Conservation (phyloP, 164 flowering plant genomes). For the Magnolia changhungtana region DNA sequence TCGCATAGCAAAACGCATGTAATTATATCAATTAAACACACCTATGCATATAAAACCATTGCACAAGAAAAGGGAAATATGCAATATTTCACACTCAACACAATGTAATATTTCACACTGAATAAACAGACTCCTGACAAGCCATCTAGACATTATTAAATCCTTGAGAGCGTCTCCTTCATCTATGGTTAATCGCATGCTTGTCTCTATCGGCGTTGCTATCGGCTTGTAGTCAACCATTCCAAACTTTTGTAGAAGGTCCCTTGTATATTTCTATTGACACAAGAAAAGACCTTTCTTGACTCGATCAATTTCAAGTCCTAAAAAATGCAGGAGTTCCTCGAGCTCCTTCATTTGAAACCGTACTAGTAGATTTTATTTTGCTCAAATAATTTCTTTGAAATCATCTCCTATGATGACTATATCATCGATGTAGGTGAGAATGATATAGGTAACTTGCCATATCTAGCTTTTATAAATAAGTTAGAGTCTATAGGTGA, state of each 20-base stretch:
- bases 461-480: not conserved
- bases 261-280: conserved; percentile 3
- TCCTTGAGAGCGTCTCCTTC: not conserved
- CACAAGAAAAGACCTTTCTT: not conserved
- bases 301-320: not conserved
- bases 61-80: no score
- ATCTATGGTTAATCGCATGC: not conserved
- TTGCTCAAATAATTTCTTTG: no score
- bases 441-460: not conserved
- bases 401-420: no score
- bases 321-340: conserved; percentile 3
- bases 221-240: not conserved
- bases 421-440: no score
- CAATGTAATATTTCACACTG: no score
- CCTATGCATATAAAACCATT: no score
- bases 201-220: not conserved
- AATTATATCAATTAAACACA: no score
- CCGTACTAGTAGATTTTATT: not conserved
- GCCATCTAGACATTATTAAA: not conserved
- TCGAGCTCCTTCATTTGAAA: conserved; percentile 5
- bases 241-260: not conserved
- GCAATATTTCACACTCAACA: no score
- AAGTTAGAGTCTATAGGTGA: conserved; percentile 2
- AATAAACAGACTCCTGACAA: not conserved
- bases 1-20: no score